Base-by-base conservation (phyloP, 306 rosid genomes). In the Ammopiptanthus mongolicus region DNA sequence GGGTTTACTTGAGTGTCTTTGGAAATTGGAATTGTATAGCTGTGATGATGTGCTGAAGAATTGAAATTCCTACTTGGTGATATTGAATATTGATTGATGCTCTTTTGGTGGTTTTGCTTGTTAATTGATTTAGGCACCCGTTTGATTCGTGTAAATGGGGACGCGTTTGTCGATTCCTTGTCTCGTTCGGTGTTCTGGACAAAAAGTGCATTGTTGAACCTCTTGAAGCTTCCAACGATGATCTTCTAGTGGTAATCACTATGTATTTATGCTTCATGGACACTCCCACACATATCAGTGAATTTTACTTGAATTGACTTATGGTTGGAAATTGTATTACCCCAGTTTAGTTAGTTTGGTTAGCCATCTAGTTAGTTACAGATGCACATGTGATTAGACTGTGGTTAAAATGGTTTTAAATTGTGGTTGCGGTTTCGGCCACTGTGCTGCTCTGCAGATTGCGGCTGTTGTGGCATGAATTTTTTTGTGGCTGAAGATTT, bases 101-200 rank as follows among this genome's bases (percentile, higher is more conserved):
- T 55, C 25, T 44, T 58, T 68, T 39, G 67, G 53, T 44, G 58
- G 29, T 37, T 23, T 62, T 41, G 55, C 37, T 77, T 59, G n/a
- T 29, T 46, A 13, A 10, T 71, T 77, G 50, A 64, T 85, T 33
- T 21, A 94, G 98, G 93, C 98, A 94, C 78, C 98, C 97, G 2
- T 94, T 94, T 87, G 98, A 94, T 87, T 91, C 97, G 22, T 75
- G 80, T 19, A 91, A 94, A 74, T 94, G 98, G 98, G 96, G 96
- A 65, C 91, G 91, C 2, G 60, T 91, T 34, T 91, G 92, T 73
- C 79, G 80, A 39, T 94, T 88, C 64, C 89, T 94, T 4, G 57
- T 79, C 64, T 82, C 84, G 17, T 85, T 82, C 59, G 88, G 90
- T 65, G 75, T 85, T 80, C 22, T 94, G 42, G 84, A 81, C 31